Evolutionary conservation across 495 filamentous ascomycete species (phyloP).

Genomic region (Penicillium antarcticum): DNA sequence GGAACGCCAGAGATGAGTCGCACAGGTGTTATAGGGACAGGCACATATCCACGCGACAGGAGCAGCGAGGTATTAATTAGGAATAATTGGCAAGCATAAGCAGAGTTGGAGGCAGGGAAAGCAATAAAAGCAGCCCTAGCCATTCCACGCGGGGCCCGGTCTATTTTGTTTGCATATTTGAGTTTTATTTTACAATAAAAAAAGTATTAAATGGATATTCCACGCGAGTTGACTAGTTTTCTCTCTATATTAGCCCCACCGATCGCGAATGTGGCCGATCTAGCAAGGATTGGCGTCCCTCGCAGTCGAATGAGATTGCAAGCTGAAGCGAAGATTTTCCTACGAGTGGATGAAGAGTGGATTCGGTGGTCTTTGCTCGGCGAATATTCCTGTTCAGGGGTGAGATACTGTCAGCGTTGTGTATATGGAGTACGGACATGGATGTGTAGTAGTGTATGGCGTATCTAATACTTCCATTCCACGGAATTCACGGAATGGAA

Average conservation of each 20-base stretch:
- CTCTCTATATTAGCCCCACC: conserved; percentile 8
- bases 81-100: no score
- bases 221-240: conserved; percentile 10
- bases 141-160: no score
- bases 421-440: no score
- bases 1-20: neutral
- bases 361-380: neutral
- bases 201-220: neutral
- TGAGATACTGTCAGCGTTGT: neutral
- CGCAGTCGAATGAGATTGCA: neutral
- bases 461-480: no score
- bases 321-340: neutral
- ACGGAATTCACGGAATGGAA: neutral
- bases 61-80: no score
- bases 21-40: no score
- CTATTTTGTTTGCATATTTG: no score
- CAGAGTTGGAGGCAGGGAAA: no score
- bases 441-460: no score
- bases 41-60: no score
- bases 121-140: no score
- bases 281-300: conserved; percentile 10
- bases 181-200: no score
- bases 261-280: conserved; percentile 12
- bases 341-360: conserved; percentile 10
- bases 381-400: conserved; percentile 13